Percentiles rank a stretch among this genome's conserved stretches.
Conservation (phyloP, 1,284 basidiomycete genomes). For the Paramarasmius palmivorus region DNA sequence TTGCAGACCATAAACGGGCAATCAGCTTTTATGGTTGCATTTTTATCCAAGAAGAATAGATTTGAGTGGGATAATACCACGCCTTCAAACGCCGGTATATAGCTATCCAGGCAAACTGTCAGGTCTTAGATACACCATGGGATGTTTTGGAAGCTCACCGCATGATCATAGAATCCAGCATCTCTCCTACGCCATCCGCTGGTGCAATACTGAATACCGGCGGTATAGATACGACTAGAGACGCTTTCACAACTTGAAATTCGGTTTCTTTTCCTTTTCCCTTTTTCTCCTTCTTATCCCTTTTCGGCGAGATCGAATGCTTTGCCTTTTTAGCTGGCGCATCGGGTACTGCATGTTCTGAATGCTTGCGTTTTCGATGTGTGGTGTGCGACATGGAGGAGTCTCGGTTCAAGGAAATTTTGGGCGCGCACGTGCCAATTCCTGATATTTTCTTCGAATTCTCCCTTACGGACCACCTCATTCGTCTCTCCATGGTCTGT, state of each 20-base stretch:
- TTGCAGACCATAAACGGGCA: constrained; percentile 84
- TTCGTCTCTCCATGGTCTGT: constrained; percentile 18
- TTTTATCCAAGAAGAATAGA: constrained; percentile 66
- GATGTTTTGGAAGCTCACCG: constrained; percentile 49
- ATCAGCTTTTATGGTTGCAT: constrained; percentile 77
- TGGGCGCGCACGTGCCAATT: constrained; percentile 7
- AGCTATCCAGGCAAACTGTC: constrained; percentile 49
- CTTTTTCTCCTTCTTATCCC: constrained; percentile 47
- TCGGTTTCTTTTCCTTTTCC: constrained; percentile 50
- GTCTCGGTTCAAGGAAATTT: constrained; percentile 6
- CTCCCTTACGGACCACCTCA: not conserved
- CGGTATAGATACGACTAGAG: constrained; percentile 77
- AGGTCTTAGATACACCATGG: not conserved
- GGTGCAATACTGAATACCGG: constrained; percentile 79
- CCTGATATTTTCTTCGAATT: constrained; percentile 4
- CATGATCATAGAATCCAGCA: constrained; percentile 93
- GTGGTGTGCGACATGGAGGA: constrained; percentile 30
- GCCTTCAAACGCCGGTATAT: constrained; percentile 84
- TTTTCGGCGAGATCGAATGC: constrained; percentile 28
- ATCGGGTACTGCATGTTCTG: constrained; percentile 21
- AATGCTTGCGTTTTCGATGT: constrained; percentile 56
- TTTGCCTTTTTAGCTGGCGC: constrained; percentile 31
- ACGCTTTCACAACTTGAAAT: constrained; percentile 69
- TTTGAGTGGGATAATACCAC: constrained; percentile 89
- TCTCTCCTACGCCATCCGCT: constrained; percentile 76